Conservation (phyloP, 768 basidiomycete genomes). For the Lactifluus pinguis region DNA sequence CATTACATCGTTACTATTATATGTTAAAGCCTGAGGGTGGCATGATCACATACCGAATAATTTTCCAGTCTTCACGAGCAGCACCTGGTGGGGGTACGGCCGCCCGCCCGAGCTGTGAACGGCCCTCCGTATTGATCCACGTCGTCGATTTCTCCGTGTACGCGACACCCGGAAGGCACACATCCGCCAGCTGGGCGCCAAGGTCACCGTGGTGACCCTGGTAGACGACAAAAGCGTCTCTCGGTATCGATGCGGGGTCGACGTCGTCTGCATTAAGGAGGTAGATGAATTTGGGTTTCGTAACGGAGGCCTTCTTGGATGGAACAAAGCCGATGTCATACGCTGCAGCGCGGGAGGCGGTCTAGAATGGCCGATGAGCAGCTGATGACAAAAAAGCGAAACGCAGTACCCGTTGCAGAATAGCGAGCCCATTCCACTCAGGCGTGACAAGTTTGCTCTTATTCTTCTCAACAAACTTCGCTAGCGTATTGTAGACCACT, state of each 20-base stretch:
- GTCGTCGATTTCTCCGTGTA: conserved; percentile 90
- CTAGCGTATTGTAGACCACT: conserved; percentile 64
- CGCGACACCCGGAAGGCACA: conserved; percentile 84
- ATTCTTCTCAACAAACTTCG: conserved; percentile 74
- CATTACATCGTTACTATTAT: background rate
- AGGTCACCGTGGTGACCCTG: conserved; percentile 98
- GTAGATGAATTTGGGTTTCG: conserved; percentile 90
- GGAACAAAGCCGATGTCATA: conserved; percentile 94
- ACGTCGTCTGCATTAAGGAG: conserved; percentile 95
- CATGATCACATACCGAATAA: conserved; percentile 56
- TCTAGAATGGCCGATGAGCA: conserved; percentile 33
- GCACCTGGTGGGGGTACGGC: conserved; percentile 95
- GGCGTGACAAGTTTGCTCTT: conserved; percentile 67
- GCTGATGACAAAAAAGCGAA: background rate
- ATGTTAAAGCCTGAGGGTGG: background rate
- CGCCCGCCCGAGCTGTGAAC: conserved; percentile 80
- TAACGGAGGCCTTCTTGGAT: conserved; percentile 61
- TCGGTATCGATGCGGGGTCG: conserved; percentile 78
- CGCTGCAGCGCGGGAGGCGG: conserved; percentile 86
- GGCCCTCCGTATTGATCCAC: conserved; percentile 97
- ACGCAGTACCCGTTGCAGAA: conserved; percentile 76
- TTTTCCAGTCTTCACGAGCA: conserved; percentile 95
- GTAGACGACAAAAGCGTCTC: conserved; percentile 93
- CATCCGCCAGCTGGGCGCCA: conserved; percentile 95
- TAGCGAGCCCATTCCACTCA: conserved; percentile 93